Base-by-base conservation (phyloP, 2,329 filamentous ascomycete genomes). In the Diaporthe nobilis region DNA sequence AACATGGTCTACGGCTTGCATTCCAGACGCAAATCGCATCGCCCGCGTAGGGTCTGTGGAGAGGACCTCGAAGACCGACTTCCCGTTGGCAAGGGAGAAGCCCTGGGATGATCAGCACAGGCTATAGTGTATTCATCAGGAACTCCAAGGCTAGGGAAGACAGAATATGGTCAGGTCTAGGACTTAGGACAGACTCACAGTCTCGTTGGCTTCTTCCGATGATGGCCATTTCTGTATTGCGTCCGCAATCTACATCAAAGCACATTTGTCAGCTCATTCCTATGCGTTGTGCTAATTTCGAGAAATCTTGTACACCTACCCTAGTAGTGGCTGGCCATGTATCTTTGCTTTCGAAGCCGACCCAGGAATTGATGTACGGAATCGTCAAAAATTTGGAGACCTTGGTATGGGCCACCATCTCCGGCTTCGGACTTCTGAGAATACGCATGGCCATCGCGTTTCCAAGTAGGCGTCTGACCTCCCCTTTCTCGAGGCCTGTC, bases 351-450 rank as follows among this genome's bases (percentile, higher is more conserved):
- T 63, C 58, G 28, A 63, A 63, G 13, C 7, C 7, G 37, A 44
- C 58, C 58, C 63, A 68, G 63, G 3, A 9, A 13, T 37, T 51
- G 28, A 68, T 68, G 2, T 53, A 68, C 20, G 63, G 44, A 22
- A 68, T 49, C 1, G 42, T 51, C 44, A 68, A n/a, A 44, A 68
- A 34, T 15, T 49, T 68, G 44, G 63, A 51, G 22, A 51, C n/a
- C 63, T 68, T 68, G 44, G 63, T 68, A 13, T 51, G 63, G 37
- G 42, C 44, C 44, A 68, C 63, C 17, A 68, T 15, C 17, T 68
- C 63, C 0, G 63, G 63, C 44, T 68, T 44, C 28, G 44, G 63
- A 15, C 28, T 51, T 15, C 28, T 68, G 2, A 51, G 8, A 1
- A 68, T 53, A 31, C 44, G 63, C 63, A 68, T 68, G 5, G 63